phyloP scores from a whole-genome alignment of 1,284 basidiomycete genomes.

The Tremellales sp. region DNA sequence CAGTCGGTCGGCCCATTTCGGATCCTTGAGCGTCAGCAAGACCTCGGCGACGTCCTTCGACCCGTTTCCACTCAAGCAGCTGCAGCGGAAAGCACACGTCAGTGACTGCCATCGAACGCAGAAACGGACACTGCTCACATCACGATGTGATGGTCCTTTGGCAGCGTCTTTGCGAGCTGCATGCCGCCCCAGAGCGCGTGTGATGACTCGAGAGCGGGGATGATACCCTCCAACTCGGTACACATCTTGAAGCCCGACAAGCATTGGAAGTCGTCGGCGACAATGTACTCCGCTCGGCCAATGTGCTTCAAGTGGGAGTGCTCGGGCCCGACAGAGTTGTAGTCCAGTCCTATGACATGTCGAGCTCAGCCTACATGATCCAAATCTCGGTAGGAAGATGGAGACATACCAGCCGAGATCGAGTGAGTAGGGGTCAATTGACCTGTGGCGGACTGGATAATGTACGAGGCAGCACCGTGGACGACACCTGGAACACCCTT shows the following conservation, averaged over 20 bases:
- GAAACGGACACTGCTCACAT: conserved; percentile 62
- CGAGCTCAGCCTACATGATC: conserved; percentile 1
- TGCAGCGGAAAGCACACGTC: conserved; percentile 1
- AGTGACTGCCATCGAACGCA: not conserved
- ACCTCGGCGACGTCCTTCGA: conserved; percentile 47
- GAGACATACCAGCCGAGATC: conserved; percentile 72
- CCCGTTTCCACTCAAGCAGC: conserved; percentile 44
- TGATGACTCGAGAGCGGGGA: conserved; percentile 91
- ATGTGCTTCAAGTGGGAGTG: conserved; percentile 95
- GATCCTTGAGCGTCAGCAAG: conserved; percentile 42
- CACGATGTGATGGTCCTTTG: conserved; percentile 81
- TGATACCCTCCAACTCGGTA: conserved; percentile 94
- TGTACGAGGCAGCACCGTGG: conserved; percentile 89
- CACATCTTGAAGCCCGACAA: conserved; percentile 85
- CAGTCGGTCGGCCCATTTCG: conserved; percentile 79
- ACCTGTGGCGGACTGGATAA: conserved; percentile 81
- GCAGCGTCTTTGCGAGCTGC: conserved; percentile 75
- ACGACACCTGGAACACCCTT: conserved; percentile 90
- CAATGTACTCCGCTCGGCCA: conserved; percentile 86
- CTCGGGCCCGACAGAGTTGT: conserved; percentile 80
- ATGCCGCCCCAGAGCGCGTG: conserved; percentile 94
- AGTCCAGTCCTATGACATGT: conserved; percentile 39
- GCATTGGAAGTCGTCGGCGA: conserved; percentile 90
- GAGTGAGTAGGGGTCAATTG: conserved; percentile 98
- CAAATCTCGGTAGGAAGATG: conserved; percentile 60